Conservation (phyloP, 148 eudicot species). For the Pharnaceum exiguum region DNA sequence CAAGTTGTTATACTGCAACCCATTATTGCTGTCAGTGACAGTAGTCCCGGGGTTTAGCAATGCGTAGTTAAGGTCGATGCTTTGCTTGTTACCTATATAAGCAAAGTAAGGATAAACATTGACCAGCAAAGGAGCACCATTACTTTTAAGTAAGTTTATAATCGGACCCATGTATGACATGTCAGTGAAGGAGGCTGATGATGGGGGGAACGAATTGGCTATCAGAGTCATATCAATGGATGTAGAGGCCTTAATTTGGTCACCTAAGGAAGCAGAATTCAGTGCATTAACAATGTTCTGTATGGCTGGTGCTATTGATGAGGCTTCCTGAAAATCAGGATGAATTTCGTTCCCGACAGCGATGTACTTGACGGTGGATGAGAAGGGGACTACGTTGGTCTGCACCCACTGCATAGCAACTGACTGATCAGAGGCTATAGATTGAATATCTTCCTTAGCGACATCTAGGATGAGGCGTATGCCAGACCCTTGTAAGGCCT, state of each 20-base stretch:
- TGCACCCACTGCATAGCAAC: slow-evolving; percentile 36
- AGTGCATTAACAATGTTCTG: slow-evolving; percentile 33
- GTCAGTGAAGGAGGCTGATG: slow-evolving; percentile 12
- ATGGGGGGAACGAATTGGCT: slow-evolving; percentile 40
- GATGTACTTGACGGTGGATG: slow-evolving; percentile 29
- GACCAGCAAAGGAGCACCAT: slow-evolving; percentile 31
- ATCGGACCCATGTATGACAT: slow-evolving; percentile 33
- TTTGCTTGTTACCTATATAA: slow-evolving; percentile 7
- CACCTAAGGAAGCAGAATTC: slow-evolving; percentile 3
- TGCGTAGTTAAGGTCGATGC: slow-evolving; percentile 25
- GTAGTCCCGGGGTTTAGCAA: slow-evolving; percentile 14
- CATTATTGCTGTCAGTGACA: slow-evolving; percentile 5
- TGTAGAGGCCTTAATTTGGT: slow-evolving; percentile 43
- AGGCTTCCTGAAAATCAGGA: slow-evolving; percentile 20
- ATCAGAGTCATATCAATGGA: slow-evolving; percentile 26
- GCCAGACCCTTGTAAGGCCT: slow-evolving; percentile 30
- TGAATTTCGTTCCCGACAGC: slow-evolving; percentile 49
- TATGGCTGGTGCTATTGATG: slow-evolving; percentile 39
- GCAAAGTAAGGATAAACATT: slow-evolving; percentile 53
- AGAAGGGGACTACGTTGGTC: slow-evolving; percentile 19
- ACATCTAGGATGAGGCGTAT: slow-evolving; percentile 26
- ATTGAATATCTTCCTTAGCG: slow-evolving; percentile 11
- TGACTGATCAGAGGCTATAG: slow-evolving; percentile 3
- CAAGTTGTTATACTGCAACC: slow-evolving; percentile 31
- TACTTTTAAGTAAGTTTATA: slow-evolving; percentile 23